A percentile compares a stretch with the other conserved stretches of the same genome.
These are phyloP conservation scores for Stephania japonica DNA, from an alignment of 164 flowering plant species.

Conservation along the genomic window DNA sequence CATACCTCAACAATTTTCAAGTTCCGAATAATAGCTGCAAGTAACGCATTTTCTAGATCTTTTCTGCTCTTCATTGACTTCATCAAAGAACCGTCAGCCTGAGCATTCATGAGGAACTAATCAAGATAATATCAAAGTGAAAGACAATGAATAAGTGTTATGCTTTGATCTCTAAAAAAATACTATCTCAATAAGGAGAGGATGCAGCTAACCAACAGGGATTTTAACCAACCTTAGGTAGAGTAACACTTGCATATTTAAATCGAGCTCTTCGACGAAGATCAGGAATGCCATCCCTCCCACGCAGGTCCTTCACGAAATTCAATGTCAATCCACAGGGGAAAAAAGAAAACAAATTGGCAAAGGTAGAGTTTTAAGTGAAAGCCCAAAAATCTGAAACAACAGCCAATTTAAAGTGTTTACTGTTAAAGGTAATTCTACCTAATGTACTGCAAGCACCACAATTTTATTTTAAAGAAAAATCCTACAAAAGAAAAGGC, in stretches of 20 bases:
- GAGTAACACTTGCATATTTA: conserved; percentile 69
- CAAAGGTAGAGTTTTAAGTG: neutral
- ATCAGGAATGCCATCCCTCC: conserved; percentile 92
- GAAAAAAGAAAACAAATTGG: too few species aligned
- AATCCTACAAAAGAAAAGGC: conserved; percentile 31
- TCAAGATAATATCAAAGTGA: neutral
- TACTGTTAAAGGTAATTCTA: neutral
- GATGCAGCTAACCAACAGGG: neutral
- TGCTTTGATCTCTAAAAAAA: neutral
- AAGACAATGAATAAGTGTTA: neutral
- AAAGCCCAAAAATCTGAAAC: neutral
- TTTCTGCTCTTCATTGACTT: conserved; percentile 58
- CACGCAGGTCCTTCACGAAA: conserved; percentile 59
- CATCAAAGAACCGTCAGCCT: conserved; percentile 56
- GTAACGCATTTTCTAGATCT: conserved; percentile 61
- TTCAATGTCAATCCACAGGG: conserved; percentile 13
- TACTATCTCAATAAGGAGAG: neutral
- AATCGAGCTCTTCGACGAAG: conserved; percentile 77
- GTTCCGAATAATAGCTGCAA: conserved; percentile 70
- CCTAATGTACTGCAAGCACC: neutral
- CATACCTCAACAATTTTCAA: conserved; percentile 74
- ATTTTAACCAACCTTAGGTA: conserved; percentile 62
- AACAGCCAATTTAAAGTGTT: neutral
- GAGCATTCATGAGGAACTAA: conserved; percentile 15
- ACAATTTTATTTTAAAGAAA: conserved; percentile 1